Base-by-base conservation (phyloP, 2,329 filamentous ascomycete species). In the Cladosporium halotolerans region DNA sequence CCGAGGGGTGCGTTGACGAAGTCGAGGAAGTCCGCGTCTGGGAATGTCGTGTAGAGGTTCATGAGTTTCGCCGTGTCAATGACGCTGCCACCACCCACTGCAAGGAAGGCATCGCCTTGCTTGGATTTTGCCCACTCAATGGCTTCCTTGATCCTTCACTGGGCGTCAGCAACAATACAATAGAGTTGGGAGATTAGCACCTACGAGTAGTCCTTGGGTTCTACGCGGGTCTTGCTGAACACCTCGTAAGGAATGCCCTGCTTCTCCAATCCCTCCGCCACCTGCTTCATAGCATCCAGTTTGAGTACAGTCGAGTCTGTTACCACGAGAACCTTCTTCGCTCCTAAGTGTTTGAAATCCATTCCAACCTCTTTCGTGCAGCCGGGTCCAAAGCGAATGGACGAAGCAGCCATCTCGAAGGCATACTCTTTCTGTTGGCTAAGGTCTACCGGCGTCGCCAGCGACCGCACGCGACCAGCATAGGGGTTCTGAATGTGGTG, bases 31-130 rank as follows among this genome's bases (percentile, higher is more conserved):
- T 93, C 88, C 33, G 92, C 92, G 7, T 96, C 87, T 0, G 91
- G 91, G 67, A 90, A 96, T 58, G 83, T 85, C 1, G 85, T 88
- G 73, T 97, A 97, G 0, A 99, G 79, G 67, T 99, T 99, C 91
- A 99, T 97, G 53, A 99, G 79, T 73, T 99, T 99, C 52, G 93
- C 92, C 1, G 93, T 99, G 72, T 99, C 93, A 61, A 99, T 99
- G 60, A 97, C 93, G 38, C 89, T 95, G 36, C 93, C 93, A 62
- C 90, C 85, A 14, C 80, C 93, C 13, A 99, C 93, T 18, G 93
- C 93, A 13, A 99, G 79, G 69, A 95, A 96, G 2, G 89, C 89
- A 71, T 97, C 93, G 0, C 90, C 87, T 28, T 79, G 72, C 68
- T 89, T 88, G 1, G 86, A 83, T 62, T 91, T 92, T 14, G 84